Percentiles rank a stretch among this genome's conserved stretches.
Conservation (phyloP, 169 alveolate genomes). For the Plasmodium chabaudi region DNA sequence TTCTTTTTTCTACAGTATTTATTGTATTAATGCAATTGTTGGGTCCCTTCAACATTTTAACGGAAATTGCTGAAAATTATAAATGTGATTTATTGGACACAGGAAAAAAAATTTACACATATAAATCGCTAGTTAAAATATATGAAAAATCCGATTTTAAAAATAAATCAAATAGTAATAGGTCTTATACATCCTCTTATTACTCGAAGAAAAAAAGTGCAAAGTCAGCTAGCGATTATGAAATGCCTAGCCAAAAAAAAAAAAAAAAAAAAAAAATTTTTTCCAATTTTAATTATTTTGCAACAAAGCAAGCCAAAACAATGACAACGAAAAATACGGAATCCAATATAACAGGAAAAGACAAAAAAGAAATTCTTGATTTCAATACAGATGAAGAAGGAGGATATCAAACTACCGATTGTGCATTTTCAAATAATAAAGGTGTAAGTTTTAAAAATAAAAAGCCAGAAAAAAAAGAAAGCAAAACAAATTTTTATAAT, state of each 20-base stretch:
- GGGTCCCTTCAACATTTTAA: constrained; percentile 52
- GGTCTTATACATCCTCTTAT: constrained; percentile 8
- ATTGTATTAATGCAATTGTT: constrained; percentile 67
- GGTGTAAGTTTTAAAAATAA: neutral
- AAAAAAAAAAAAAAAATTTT: neutral
- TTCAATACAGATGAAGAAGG: neutral
- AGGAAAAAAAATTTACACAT: constrained; percentile 34
- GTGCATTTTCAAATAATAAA: neutral
- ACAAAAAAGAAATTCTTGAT: neutral
- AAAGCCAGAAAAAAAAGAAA: neutral
- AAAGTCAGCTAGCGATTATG: neutral
- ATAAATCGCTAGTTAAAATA: constrained; percentile 49
- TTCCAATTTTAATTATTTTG: neutral
- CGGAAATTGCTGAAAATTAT: neutral
- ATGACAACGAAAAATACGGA: neutral
- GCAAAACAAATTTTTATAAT: neutral
- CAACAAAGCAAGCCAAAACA: neutral
- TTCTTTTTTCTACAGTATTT: constrained; percentile 65
- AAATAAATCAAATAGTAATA: neutral
- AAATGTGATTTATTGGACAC: neutral
- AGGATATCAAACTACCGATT: neutral
- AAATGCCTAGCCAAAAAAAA: neutral
- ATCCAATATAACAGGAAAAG: neutral
- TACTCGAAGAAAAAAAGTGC: neutral
- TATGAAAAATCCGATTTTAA: constrained; percentile 26